phyloP scores from a whole-genome alignment of 2,329 filamentous ascomycete species.

The Beauveria rudraprayagi region DNA sequence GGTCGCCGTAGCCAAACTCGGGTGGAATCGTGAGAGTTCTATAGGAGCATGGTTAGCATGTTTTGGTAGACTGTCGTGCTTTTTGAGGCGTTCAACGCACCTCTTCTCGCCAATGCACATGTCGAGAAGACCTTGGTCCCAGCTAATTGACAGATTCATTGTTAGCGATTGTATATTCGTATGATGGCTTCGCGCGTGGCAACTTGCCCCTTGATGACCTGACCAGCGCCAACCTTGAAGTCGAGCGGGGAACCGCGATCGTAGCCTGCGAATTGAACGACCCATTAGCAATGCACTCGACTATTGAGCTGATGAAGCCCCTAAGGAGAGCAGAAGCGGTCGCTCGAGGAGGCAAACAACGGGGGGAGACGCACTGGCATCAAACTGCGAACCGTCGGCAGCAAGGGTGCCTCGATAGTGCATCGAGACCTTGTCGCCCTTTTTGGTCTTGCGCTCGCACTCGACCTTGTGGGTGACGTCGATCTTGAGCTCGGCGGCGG shows the following conservation, averaged over 20 bases:
- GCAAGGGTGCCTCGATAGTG: constrained; percentile 83
- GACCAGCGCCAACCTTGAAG: constrained; percentile 71
- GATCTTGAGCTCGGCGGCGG: constrained; percentile 61
- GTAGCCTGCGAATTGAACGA: constrained; percentile 43
- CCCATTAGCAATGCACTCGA: not conserved
- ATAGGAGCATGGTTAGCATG: constrained; percentile 14
- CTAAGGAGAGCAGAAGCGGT: too few relatives aligned
- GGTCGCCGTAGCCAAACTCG: constrained; percentile 71
- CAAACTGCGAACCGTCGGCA: constrained; percentile 69
- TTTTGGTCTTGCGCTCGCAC: constrained; percentile 69
- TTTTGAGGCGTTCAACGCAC: constrained; percentile 25
- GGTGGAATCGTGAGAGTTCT: constrained; percentile 85
- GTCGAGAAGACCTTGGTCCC: constrained; percentile 81
- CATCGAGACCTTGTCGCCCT: constrained; percentile 73
- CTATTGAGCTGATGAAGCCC: too few relatives aligned
- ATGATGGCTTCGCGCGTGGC: not conserved
- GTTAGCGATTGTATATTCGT: constrained; percentile 14
- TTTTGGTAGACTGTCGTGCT: not conserved
- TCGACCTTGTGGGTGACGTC: constrained; percentile 66
- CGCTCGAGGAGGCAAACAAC: not conserved
- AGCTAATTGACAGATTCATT: constrained; percentile 38
- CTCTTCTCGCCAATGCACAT: constrained; percentile 96
- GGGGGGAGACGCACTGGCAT: constrained; percentile 49
- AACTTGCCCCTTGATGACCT: constrained; percentile 80
- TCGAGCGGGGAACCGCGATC: constrained; percentile 66